Conservation (phyloP, 352 stramenopile species). For the Pythium brachiatum region DNA sequence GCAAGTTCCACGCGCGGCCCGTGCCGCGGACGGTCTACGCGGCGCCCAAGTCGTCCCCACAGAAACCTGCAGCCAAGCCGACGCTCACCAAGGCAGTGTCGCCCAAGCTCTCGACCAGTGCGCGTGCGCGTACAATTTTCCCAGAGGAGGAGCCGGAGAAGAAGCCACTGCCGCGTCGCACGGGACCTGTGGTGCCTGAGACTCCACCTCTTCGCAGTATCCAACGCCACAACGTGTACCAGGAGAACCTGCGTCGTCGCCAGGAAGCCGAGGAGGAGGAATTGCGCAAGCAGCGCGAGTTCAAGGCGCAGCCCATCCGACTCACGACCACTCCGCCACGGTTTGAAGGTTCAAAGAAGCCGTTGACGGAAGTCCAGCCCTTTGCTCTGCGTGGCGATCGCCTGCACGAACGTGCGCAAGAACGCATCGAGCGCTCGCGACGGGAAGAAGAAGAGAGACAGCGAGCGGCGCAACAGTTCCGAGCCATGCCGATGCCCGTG, state of each 20-base stretch:
- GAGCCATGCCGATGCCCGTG: constrained; percentile 67
- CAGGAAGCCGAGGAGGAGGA: constrained; percentile 59
- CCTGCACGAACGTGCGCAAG: constrained; percentile 53
- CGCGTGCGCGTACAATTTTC: constrained; percentile 25
- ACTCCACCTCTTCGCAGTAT: constrained; percentile 73
- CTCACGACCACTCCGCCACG: constrained; percentile 46
- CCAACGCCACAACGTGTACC: constrained; percentile 66
- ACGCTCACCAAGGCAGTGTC: constrained; percentile 41
- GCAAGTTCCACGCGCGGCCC: constrained; percentile 77
- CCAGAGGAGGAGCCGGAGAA: constrained; percentile 30
- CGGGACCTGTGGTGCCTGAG: constrained; percentile 54
- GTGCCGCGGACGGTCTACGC: constrained; percentile 51
- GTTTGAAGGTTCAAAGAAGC: constrained; percentile 73
- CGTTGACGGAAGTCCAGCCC: constrained; percentile 62
- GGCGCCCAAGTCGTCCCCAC: constrained; percentile 18
- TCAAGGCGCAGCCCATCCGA: constrained; percentile 71
- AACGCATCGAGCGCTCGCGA: constrained; percentile 52
- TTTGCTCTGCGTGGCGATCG: constrained; percentile 59
- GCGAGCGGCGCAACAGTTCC: constrained; percentile 45
- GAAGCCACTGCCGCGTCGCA: constrained; percentile 29
- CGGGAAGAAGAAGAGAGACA: constrained; percentile 55
- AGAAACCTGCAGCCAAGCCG: constrained; percentile 22
- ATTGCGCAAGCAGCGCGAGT: constrained; percentile 50
- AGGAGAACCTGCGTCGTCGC: constrained; percentile 63
- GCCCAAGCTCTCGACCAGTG: constrained; percentile 45